Conservation (phyloP, 441 rosid species). For the Gossypium schwendimanii region DNA sequence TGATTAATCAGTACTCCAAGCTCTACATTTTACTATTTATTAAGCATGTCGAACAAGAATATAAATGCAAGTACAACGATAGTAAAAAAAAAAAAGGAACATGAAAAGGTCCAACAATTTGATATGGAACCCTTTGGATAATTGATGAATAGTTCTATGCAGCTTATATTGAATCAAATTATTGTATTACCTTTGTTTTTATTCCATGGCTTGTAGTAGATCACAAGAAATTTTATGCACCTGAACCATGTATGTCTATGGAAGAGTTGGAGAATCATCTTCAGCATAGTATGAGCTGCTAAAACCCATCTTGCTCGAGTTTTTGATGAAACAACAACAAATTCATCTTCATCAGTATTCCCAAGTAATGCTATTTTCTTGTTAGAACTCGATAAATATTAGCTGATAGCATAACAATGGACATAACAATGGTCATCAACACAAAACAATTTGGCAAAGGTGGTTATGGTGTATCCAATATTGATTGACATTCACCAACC, state of each 20-base stretch:
- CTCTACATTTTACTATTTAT: neutral
- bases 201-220: neutral
- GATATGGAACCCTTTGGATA: neutral
- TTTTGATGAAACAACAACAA: neutral
- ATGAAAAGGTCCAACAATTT: slow-evolving; percentile 1
- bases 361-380: slow-evolving; percentile 4
- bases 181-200: neutral
- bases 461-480: slow-evolving; percentile 37
- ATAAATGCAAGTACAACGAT: neutral
- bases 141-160: neutral
- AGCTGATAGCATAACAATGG: slow-evolving; percentile 2
- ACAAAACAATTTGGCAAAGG: slow-evolving; percentile 19
- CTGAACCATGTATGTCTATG: neutral
- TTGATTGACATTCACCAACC: slow-evolving; percentile 38
- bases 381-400: slow-evolving; percentile 7
- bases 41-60: neutral
- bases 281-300: neutral
- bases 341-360: neutral
- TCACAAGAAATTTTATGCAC: slow-evolving; percentile 3
- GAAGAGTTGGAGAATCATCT: slow-evolving; percentile 10
- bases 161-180: neutral
- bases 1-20: neutral
- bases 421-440: slow-evolving; percentile 15
- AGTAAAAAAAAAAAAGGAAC: neutral
- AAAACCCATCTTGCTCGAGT: neutral